Base-by-base conservation (phyloP, 106 monocot genomes). In the Chionographis japonica region DNA sequence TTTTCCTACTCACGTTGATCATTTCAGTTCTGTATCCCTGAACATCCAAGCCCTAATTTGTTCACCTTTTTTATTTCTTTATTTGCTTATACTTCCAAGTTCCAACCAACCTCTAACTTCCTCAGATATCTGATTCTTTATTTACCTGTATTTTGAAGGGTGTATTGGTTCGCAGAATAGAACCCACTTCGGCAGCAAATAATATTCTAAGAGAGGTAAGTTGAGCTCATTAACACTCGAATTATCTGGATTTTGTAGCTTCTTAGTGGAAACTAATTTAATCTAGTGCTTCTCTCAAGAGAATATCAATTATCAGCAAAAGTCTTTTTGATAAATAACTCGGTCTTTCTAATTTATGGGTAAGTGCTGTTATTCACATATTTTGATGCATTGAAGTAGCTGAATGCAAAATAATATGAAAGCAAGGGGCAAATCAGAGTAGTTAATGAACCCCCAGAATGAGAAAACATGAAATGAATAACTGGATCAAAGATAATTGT, bases 131-230 rank as follows among this genome's bases (percentile, higher is more conserved):
- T 42, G 8, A 11, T 59, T 6, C 15, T 57, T 63, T 52, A 66
- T 74, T 36, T 65, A 63, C 19, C 67, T 81, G 54, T 59, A 57
- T 46, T 58, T 55, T 82, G 41, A 71, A 95, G 95, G 95, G 95
- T 79, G 89, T 95, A 8, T 46, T 95, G 57, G 83, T 95, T 49
- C 86, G 95, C 54, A 79, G 79, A 68, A 76, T 95, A 71, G 95
- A 92, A 69, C 92, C 95, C 52, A 95, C 89, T 61, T 76, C 95
- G 78, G 69, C 95, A 61, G 88, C 92, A 68, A 64, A 76, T 76
- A 62, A 69, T 68, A 76, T 92, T 77, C 68, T 95, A 20, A 92
- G 82, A 39, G 80, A 92, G 95, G 95, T 95, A 83, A 20, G 5
- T 27, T 55, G 51, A 42, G 19, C 15, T 43, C 18, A 8, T 78